A percentile compares a stretch with the other conserved stretches of the same genome.
These are phyloP conservation scores for Lichtheimia hyalospora DNA, from an alignment of 371 early-diverging fungal species.

Conservation along the genomic window DNA sequence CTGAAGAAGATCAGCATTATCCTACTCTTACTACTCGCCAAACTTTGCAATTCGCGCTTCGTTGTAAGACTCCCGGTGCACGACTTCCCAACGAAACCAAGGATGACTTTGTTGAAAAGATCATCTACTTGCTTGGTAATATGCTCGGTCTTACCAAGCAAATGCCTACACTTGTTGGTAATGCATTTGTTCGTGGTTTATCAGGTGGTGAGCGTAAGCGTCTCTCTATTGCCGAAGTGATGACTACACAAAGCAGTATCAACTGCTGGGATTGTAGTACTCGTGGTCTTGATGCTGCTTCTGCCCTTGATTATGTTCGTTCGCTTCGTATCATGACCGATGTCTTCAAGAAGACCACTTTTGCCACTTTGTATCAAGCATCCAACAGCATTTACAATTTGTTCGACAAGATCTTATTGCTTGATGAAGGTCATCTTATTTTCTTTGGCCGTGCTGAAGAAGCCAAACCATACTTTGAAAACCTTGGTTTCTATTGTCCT, in stretches of 20 bases:
- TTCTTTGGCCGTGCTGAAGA: conserved; percentile 70
- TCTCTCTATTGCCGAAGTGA: conserved; percentile 83
- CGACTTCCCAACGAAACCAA: conserved; percentile 45
- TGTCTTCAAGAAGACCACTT: conserved; percentile 59
- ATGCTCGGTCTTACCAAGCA: conserved; percentile 76
- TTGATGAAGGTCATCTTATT: conserved; percentile 73
- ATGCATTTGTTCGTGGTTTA: conserved; percentile 79
- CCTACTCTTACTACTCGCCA: conserved; percentile 67
- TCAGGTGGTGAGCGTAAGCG: conserved; percentile 91
- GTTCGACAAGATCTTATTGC: conserved; percentile 73
- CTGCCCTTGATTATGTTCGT: conserved; percentile 77
- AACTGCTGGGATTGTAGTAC: conserved; percentile 87
- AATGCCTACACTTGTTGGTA: conserved; percentile 80
- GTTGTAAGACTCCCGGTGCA: conserved; percentile 66
- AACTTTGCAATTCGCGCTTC: conserved; percentile 65
- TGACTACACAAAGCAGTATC: conserved; percentile 62
- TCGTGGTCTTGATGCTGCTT: conserved; percentile 89
- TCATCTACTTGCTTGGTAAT: conserved; percentile 57
- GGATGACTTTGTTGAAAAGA: conserved; percentile 42
- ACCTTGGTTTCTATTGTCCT: conserved; percentile 69
- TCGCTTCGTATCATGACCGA: conserved; percentile 71
- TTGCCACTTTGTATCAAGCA: conserved; percentile 70
- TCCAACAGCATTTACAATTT: conserved; percentile 75
- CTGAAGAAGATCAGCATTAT: conserved; percentile 73
- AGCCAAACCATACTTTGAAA: conserved; percentile 67